Percentiles rank a stretch among this genome's conserved stretches.
phyloP scores from a whole-genome alignment of 208 protist species.

The Angomonas deanei region DNA sequence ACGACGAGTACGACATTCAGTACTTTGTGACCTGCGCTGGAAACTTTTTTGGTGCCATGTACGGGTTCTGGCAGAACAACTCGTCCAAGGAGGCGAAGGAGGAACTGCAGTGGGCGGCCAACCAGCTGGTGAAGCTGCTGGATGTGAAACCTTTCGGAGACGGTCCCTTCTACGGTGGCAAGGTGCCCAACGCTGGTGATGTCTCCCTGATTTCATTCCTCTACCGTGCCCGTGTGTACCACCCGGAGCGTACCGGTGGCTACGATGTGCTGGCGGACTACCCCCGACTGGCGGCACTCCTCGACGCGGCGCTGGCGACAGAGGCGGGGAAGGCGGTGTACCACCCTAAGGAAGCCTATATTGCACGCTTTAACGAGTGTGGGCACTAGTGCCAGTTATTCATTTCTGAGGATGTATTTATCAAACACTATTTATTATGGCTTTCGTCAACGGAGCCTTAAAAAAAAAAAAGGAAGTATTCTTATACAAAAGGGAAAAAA shows the following conservation, averaged over 20 bases:
- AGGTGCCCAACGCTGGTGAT: slow-evolving; percentile 48
- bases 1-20: slow-evolving; percentile 44
- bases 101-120: slow-evolving; percentile 37
- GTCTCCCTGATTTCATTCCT: slow-evolving; percentile 52
- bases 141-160: slow-evolving; percentile 17
- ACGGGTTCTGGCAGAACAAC: slow-evolving; percentile 11
- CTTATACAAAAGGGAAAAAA: not conserved
- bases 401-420: too few relatives aligned
- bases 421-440: not conserved
- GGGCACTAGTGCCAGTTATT: not conserved
- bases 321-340: slow-evolving; percentile 39
- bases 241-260: slow-evolving; percentile 32
- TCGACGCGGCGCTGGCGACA: slow-evolving; percentile 37
- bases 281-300: slow-evolving; percentile 23
- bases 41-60: slow-evolving; percentile 10
- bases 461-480: not conserved
- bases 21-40: slow-evolving; percentile 27
- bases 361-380: not conserved
- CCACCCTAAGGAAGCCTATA: slow-evolving; percentile 24
- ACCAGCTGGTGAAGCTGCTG: slow-evolving; percentile 22
- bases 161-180: slow-evolving; percentile 60
- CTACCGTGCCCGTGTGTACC: slow-evolving; percentile 34
- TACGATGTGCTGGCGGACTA: slow-evolving; percentile 53
- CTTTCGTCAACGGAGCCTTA: not conserved
- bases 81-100: slow-evolving; percentile 24